Conservation (phyloP, 495 filamentous ascomycete species). For the Umbilicaria muhlenbergii region DNA sequence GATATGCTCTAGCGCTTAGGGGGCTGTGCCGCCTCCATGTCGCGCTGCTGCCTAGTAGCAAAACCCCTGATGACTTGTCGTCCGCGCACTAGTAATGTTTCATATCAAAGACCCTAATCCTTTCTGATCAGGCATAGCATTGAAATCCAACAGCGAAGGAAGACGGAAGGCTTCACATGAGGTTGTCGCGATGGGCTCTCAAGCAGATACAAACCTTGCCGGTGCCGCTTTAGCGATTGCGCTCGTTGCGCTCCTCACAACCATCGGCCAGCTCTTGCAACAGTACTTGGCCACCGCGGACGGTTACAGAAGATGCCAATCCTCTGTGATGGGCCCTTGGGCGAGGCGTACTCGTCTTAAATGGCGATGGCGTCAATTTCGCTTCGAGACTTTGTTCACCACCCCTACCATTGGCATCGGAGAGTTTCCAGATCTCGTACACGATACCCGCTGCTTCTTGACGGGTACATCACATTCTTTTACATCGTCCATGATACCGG, state of each 20-base stretch:
- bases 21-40: no score
- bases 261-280: slow-evolving; percentile 18
- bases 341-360: slow-evolving; percentile 11
- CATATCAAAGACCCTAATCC: no score
- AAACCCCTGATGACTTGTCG: no score
- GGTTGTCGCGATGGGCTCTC: not conserved
- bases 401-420: slow-evolving; percentile 4
- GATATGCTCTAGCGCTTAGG: no score
- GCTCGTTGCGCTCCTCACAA: slow-evolving; percentile 19
- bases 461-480: not conserved
- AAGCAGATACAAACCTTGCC: slow-evolving; percentile 2
- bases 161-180: no score
- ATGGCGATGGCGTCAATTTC: slow-evolving; percentile 16
- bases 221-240: slow-evolving; percentile 18
- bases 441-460: slow-evolving; percentile 6
- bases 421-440: no score
- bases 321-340: slow-evolving; percentile 20
- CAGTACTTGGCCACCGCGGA: slow-evolving; percentile 25
- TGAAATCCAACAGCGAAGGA: no score
- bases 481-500: slow-evolving; percentile 1
- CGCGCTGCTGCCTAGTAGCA: no score
- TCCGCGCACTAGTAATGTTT: no score
- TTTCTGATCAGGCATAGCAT: no score
- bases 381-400: slow-evolving; percentile 17
- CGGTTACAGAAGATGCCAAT: slow-evolving; percentile 22